Conservation (phyloP, 2,329 filamentous ascomycete genomes). For the Zasmidium cellare region DNA sequence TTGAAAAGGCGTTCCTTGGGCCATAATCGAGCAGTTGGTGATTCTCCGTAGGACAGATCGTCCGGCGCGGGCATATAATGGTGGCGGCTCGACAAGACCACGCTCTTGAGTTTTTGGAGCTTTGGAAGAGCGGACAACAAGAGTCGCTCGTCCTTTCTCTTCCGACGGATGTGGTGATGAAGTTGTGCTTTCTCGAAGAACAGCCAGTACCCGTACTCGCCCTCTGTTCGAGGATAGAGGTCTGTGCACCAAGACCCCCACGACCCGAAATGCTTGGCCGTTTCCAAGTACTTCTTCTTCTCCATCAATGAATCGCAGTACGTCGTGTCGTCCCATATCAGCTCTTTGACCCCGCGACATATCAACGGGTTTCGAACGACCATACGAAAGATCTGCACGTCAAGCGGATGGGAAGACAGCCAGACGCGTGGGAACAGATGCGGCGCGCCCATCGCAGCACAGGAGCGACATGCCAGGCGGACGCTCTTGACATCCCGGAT, state of each 20-base stretch:
- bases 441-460: not conserved
- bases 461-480: not conserved
- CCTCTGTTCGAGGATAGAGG: not conserved
- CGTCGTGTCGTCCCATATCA: constrained; percentile 4
- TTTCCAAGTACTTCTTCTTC: not conserved
- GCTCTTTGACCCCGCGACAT: not conserved
- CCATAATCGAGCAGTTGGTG: not conserved
- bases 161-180: not conserved
- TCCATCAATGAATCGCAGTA: not conserved
- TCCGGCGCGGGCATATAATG: not conserved
- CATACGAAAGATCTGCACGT: not conserved
- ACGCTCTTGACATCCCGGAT: not conserved
- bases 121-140: not conserved
- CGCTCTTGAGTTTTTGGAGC: not conserved
- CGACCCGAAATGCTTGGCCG: not conserved
- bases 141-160: not conserved
- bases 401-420: constrained; percentile 1
- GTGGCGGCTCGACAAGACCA: not conserved
- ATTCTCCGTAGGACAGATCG: not conserved
- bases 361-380: not conserved
- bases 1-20: not conserved
- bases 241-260: not conserved
- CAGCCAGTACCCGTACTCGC: not conserved
- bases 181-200: not conserved
- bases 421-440: constrained; percentile 1